Conservation (phyloP, 1,284 basidiomycete species). For the Sporisorium scitamineum region DNA sequence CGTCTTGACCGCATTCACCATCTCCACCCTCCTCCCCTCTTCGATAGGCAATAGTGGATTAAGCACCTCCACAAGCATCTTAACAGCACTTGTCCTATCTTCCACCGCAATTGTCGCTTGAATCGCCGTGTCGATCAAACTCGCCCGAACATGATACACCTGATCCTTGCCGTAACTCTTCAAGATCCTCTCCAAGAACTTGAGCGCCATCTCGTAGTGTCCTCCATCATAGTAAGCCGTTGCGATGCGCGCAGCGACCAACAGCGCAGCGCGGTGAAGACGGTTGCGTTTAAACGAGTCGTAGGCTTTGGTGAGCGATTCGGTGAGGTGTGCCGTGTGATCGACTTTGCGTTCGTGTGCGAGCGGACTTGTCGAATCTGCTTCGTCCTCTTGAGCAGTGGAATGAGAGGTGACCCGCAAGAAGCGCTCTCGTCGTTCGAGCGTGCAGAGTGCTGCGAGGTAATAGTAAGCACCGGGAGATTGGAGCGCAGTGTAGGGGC, state of each 20-base stretch:
- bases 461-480: constrained; percentile 54
- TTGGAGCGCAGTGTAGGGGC: constrained; percentile 25
- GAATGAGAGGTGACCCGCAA: constrained; percentile 7
- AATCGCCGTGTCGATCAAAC: constrained; percentile 32
- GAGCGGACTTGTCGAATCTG: constrained; percentile 24
- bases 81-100: constrained; percentile 23
- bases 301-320: constrained; percentile 54
- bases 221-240: constrained; percentile 42
- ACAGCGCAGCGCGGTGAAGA: constrained; percentile 31
- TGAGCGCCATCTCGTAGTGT: constrained; percentile 51
- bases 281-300: constrained; percentile 49
- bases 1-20: constrained; percentile 15
- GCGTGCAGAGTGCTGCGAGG: constrained; percentile 59
- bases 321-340: constrained; percentile 49
- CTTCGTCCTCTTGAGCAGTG: constrained; percentile 9
- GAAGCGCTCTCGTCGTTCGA: constrained; percentile 53
- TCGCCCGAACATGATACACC: constrained; percentile 16
- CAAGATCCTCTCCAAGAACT: constrained; percentile 60
- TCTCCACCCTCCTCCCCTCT: neutral
- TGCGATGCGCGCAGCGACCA: constrained; percentile 56
- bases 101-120: constrained; percentile 20
- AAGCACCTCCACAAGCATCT: constrained; percentile 28
- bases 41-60: constrained; percentile 8
- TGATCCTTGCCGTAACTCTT: constrained; percentile 48
- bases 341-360: constrained; percentile 59